A percentile compares a stretch with the other conserved stretches of the same genome.
phyloP scores from a whole-genome alignment of 176 grass and related monocot genomes.

The Carex myosuroides region DNA sequence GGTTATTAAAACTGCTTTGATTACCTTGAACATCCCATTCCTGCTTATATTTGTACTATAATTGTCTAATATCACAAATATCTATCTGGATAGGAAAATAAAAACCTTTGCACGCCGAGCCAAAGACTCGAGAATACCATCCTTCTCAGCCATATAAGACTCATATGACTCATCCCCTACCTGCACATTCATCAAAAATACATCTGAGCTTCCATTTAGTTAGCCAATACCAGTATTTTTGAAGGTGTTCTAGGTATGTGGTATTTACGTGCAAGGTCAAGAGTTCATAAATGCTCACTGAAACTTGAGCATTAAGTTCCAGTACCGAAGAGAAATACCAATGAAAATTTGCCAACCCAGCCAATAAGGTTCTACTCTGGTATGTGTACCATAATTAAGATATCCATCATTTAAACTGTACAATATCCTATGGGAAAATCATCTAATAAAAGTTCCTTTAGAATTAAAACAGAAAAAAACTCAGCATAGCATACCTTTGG shows the following conservation, averaged over 20 bases:
- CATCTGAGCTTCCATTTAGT: background rate
- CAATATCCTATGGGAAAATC: background rate
- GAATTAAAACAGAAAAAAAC: background rate
- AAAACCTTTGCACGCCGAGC: slow-evolving; percentile 77
- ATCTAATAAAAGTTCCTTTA: background rate
- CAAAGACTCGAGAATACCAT: slow-evolving; percentile 79
- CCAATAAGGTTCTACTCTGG: background rate
- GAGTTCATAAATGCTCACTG: background rate
- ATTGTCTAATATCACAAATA: background rate
- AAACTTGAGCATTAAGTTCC: background rate
- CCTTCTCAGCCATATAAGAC: slow-evolving; percentile 68
- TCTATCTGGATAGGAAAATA: background rate
- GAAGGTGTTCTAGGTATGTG: background rate
- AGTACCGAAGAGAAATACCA: background rate
- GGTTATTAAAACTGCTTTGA: no score
- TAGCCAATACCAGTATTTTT: background rate
- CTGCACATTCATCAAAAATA: slow-evolving; percentile 33
- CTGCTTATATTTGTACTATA: no score
- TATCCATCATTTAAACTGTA: background rate
- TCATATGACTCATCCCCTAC: slow-evolving; percentile 90
- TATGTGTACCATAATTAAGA: background rate
- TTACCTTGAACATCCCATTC: no score
- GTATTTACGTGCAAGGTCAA: background rate
- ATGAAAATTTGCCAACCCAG: background rate
- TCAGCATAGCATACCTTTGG: slow-evolving; percentile 59